Evolutionary conservation across 2,329 filamentous ascomycete genomes (phyloP).

Genomic region (Capronia epimyces): DNA sequence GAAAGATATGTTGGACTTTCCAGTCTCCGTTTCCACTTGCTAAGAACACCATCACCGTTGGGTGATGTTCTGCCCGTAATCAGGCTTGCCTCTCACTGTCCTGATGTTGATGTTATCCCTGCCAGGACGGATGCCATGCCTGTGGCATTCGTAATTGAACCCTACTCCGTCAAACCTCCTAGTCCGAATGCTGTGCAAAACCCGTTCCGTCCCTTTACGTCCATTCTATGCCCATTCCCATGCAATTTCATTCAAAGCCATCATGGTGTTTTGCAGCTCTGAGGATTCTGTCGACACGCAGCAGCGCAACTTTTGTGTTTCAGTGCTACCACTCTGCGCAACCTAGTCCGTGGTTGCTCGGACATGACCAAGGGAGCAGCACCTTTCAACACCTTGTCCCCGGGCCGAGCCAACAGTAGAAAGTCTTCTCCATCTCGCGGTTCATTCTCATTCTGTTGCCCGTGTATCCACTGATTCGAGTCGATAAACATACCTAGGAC

Average conservation of each 20-base stretch:
- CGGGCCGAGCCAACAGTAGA: no score
- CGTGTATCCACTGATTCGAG: not conserved
- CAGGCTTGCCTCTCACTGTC: not conserved
- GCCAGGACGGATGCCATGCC: not conserved
- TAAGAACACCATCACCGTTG: not conserved
- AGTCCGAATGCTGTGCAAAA: not conserved
- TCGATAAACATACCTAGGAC: conserved; percentile 50
- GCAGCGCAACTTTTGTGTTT: no score
- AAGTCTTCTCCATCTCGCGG: not conserved
- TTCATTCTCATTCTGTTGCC: not conserved
- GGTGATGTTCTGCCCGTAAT: not conserved
- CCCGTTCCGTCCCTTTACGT: not conserved
- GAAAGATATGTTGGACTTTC: not conserved
- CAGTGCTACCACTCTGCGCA: no score
- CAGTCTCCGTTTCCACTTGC: not conserved
- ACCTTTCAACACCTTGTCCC: no score
- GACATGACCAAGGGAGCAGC: no score
- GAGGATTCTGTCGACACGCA: not conserved
- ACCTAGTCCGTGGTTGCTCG: no score
- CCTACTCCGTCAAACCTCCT: not conserved
- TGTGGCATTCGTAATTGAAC: not conserved
- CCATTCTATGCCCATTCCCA: not conserved
- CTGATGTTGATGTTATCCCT: not conserved
- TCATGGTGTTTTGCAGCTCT: not conserved
- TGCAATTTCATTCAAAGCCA: not conserved